Evolutionary conservation across 345 rosid species (phyloP).

Genomic region (Raphanus sativus): DNA sequence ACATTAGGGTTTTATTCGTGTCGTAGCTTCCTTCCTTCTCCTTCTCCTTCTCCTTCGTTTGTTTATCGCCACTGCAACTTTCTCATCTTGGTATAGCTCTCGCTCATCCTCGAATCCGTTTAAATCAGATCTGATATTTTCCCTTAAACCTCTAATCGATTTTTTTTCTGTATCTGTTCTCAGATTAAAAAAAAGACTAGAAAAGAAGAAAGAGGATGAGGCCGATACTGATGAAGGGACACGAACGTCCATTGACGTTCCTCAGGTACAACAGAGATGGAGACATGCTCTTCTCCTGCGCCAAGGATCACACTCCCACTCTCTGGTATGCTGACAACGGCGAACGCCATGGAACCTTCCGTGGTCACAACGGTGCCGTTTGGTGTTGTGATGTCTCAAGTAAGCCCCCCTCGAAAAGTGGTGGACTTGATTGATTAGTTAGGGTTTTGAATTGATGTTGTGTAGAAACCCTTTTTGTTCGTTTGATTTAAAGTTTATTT

Average conservation of each 20-base stretch:
- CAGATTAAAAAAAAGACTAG: not conserved
- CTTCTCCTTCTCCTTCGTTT: not conserved
- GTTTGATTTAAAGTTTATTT: not conserved
- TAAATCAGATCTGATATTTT: not conserved
- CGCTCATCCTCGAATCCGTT: not conserved
- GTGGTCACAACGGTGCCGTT: slow-evolving; percentile 98
- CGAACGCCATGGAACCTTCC: slow-evolving; percentile 90
- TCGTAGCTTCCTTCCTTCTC: not conserved
- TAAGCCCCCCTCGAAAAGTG: slow-evolving; percentile 14
- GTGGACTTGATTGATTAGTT: not conserved
- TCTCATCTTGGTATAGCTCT: not conserved
- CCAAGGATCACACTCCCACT: slow-evolving; percentile 90
- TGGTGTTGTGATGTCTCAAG: slow-evolving; percentile 95
- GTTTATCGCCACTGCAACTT: not conserved
- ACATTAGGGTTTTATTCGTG: slow-evolving; percentile 4
- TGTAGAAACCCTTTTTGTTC: not conserved
- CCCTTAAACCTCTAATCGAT: not conserved
- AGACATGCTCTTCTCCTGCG: slow-evolving; percentile 91
- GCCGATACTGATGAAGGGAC: slow-evolving; percentile 97
- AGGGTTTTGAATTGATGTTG: not conserved
- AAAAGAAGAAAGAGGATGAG: slow-evolving; percentile 49
- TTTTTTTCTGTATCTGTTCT: not conserved
- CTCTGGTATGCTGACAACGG: slow-evolving; percentile 98
- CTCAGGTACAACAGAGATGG: slow-evolving; percentile 90
- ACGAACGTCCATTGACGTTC: slow-evolving; percentile 92